phyloP scores from a whole-genome alignment of 2,329 filamentous ascomycete species.

The Dryadomyces quercivorus region DNA sequence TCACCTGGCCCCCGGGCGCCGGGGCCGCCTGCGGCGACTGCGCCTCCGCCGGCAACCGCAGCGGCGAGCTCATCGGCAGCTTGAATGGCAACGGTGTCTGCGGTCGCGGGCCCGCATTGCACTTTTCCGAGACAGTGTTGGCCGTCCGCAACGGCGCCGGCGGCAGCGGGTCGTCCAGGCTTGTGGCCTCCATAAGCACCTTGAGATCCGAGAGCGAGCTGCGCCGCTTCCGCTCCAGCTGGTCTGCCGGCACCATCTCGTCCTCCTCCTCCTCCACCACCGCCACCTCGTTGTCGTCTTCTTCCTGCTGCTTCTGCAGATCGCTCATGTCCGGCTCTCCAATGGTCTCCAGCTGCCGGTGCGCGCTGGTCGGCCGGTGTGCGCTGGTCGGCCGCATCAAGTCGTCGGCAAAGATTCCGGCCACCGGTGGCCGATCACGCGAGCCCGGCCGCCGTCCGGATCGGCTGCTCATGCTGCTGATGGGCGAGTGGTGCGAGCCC shows the following conservation, averaged over 20 bases:
- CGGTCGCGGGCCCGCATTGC: constrained; percentile 35
- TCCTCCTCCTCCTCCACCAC: constrained; percentile 25
- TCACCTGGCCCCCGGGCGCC: not conserved
- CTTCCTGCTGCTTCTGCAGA: not conserved
- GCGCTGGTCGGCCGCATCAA: constrained; percentile 14
- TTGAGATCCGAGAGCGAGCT: constrained; percentile 84
- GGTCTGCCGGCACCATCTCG: constrained; percentile 15
- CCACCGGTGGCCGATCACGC: constrained; percentile 47
- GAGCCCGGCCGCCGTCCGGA: constrained; percentile 37
- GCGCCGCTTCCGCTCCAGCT: constrained; percentile 64
- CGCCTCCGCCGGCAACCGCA: constrained; percentile 5
- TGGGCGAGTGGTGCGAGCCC: constrained; percentile 27
- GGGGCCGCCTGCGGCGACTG: constrained; percentile 16
- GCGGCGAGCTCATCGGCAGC: constrained; percentile 38
- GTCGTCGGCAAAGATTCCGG: constrained; percentile 48
- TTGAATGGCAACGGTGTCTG: constrained; percentile 32
- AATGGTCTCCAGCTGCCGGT: constrained; percentile 43
- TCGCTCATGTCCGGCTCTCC: constrained; percentile 35
- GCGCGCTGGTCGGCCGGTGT: constrained; percentile 43
- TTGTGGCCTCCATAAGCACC: constrained; percentile 48
- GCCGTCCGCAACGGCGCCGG: constrained; percentile 38
- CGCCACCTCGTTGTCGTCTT: not conserved
- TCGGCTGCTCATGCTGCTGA: constrained; percentile 35
- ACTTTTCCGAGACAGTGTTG: constrained; percentile 42
- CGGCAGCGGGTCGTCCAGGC: constrained; percentile 27